A percentile compares a stretch with the other conserved stretches of the same genome.
Evolutionary conservation across 768 basidiomycete genomes (phyloP).

Genomic region (Leccinum variicolor): DNA sequence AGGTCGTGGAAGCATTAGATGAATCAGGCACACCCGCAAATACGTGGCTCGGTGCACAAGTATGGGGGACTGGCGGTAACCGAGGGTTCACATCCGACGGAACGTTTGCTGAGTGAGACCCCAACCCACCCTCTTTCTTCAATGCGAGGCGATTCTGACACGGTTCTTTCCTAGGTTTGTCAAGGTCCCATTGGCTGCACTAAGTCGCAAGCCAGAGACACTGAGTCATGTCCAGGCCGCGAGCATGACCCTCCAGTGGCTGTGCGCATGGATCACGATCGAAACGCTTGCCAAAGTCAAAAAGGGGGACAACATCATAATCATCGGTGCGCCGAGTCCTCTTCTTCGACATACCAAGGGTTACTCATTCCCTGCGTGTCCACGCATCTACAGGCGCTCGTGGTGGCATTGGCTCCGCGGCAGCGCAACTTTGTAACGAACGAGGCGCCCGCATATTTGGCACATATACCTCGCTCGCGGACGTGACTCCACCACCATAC

Average conservation of each 20-base stretch:
- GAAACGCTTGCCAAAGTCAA: conserved; percentile 33
- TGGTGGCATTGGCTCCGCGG: conserved; percentile 34
- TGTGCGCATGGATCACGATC: conserved; percentile 37
- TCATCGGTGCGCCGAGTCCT: conserved; percentile 21
- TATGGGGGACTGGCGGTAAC: conserved; percentile 34
- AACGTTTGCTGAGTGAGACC: conserved; percentile 33
- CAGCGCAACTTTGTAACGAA: conserved; percentile 31
- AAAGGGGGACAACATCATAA: conserved; percentile 31
- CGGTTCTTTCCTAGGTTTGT: conserved; percentile 19
- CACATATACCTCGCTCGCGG: conserved; percentile 32
- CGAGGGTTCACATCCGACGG: conserved; percentile 33
- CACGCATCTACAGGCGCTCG: conserved; percentile 25
- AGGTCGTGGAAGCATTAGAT: conserved; percentile 32
- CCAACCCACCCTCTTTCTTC: not conserved
- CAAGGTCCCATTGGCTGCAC: conserved; percentile 25
- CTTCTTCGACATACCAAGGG: not conserved
- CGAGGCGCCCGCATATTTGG: conserved; percentile 33
- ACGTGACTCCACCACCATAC: conserved; percentile 22
- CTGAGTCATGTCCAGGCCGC: conserved; percentile 26
- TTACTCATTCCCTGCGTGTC: not conserved
- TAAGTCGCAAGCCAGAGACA: conserved; percentile 30
- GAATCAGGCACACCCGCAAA: conserved; percentile 13
- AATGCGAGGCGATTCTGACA: not conserved
- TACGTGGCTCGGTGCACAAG: conserved; percentile 28
- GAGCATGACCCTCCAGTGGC: conserved; percentile 34